These are phyloP conservation scores for Clonostachys rosea DNA, from an alignment of 2,329 filamentous ascomycete genomes.

Conservation along the genomic window DNA sequence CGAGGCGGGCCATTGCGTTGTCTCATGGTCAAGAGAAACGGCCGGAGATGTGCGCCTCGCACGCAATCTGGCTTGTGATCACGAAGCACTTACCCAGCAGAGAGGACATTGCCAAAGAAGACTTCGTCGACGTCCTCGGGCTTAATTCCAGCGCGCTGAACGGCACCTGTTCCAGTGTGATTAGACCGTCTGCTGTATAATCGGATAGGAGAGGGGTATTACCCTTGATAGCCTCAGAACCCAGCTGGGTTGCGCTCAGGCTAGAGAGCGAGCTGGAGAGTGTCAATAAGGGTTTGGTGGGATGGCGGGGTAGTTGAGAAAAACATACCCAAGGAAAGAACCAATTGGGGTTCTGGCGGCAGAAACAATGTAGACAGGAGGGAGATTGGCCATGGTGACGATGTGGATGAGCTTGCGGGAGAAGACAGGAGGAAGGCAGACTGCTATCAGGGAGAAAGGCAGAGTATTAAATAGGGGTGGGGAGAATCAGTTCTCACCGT, in stretches of 20 bases:
- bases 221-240: slow-evolving; percentile 91
- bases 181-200: slow-evolving; percentile 5
- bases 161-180: slow-evolving; percentile 49
- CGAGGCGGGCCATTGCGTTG: no score
- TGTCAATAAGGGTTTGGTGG: neutral
- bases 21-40: neutral
- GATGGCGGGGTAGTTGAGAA: slow-evolving; percentile 1
- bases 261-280: slow-evolving; percentile 75
- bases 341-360: slow-evolving; percentile 86
- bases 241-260: slow-evolving; percentile 80
- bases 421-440: slow-evolving; percentile 4
- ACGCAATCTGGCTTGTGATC: no score
- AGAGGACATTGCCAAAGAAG: slow-evolving; percentile 97
- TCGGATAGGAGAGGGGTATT: slow-evolving; percentile 15
- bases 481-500: neutral
- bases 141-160: slow-evolving; percentile 85
- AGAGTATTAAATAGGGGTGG: neutral
- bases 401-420: slow-evolving; percentile 2
- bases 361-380: slow-evolving; percentile 94
- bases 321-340: slow-evolving; percentile 79
- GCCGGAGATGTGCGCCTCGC: neutral
- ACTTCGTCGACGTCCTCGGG: slow-evolving; percentile 90
- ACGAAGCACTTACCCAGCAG: slow-evolving; percentile 67
- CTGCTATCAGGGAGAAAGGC: slow-evolving; percentile 1
- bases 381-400: slow-evolving; percentile 68